Conservation (phyloP, 805 yeast species). For the Clavispora fructus region DNA sequence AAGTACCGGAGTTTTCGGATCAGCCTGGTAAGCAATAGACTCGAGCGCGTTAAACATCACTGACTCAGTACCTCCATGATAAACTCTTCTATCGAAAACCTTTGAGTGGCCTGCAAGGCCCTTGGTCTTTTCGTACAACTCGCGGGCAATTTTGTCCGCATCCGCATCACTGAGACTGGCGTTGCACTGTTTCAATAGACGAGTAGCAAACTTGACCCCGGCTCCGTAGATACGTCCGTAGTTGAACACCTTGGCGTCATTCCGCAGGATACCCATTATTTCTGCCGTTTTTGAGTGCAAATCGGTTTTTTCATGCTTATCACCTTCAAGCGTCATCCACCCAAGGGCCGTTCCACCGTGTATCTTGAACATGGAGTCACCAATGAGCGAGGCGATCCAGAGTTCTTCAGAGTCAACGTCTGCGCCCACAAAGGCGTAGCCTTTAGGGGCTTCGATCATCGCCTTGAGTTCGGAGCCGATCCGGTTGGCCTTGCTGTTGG, state of each 20-base stretch:
- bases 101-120: constrained; percentile 41
- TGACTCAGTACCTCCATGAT: constrained; percentile 93
- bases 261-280: constrained; percentile 81
- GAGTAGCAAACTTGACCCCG: constrained; percentile 84
- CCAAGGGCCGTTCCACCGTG: constrained; percentile 98
- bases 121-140: constrained; percentile 75
- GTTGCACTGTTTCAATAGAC: constrained; percentile 79
- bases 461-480: constrained; percentile 94
- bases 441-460: constrained; percentile 78
- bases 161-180: constrained; percentile 60
- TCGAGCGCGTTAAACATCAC: constrained; percentile 87
- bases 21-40: constrained; percentile 72
- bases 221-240: constrained; percentile 98
- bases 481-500: constrained; percentile 80
- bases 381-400: constrained; percentile 95
- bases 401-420: constrained; percentile 98
- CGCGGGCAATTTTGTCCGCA: constrained; percentile 59
- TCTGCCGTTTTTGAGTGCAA: constrained; percentile 90
- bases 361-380: constrained; percentile 80
- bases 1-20: constrained; percentile 83
- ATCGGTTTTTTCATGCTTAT: constrained; percentile 87
- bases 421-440: constrained; percentile 93
- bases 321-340: constrained; percentile 99
- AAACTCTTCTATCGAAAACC: constrained; percentile 29
- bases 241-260: constrained; percentile 92